Evolutionary conservation across 1,284 basidiomycete species (phyloP), one percentile per base, ranked within the genome.

Genomic region (Trichosporon coremiiforme): DNA sequence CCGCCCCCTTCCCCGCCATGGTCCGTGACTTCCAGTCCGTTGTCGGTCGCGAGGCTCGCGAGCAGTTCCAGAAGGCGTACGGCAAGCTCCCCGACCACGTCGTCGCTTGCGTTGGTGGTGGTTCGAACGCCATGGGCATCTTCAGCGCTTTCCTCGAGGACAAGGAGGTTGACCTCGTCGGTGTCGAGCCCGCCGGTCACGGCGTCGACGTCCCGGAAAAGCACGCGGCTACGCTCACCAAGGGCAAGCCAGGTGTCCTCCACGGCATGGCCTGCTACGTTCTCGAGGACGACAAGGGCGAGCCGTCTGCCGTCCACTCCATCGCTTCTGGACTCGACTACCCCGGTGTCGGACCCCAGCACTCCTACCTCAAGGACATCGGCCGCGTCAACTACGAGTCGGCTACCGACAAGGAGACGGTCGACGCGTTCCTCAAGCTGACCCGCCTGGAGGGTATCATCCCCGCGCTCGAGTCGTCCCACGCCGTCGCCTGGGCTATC

Each of bases 1-100:
- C 96, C n/a, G 95, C 98, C 82, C 96, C 96, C 0, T 98, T 98
- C 89, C 96, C 96, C 1, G 97, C 95, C 35, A 93, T 99, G 72
- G 96, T 99, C 47, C 90, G 96, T 69, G 97, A 99, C 84, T 98
- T 97, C 88, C 97, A 99, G 84, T 89, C 91, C 74, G 88, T 99
- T 65, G 98, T 99, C 75, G 92, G 96, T 6, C 87, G 90, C 78
- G 97, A 99, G 85, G 96, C 98, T 85, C 98, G 95, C 84, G 85
- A 86, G 67, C 97, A 99, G 84, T 82, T 99, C 74, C 84, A 89
- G 69, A 90, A 89, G 68, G 85, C 85, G 70, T 86, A 87, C 64
- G 91, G 91, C 66, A 95, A 94, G 83, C 88, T 99, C 2, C 97
- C 97, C 10, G 95, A 98, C 75, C 92, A 89, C 7, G 89, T 99